phyloP scores from a whole-genome alignment of 2,329 filamentous ascomycete genomes.

The Aspergillus brunneoviolaceus region DNA sequence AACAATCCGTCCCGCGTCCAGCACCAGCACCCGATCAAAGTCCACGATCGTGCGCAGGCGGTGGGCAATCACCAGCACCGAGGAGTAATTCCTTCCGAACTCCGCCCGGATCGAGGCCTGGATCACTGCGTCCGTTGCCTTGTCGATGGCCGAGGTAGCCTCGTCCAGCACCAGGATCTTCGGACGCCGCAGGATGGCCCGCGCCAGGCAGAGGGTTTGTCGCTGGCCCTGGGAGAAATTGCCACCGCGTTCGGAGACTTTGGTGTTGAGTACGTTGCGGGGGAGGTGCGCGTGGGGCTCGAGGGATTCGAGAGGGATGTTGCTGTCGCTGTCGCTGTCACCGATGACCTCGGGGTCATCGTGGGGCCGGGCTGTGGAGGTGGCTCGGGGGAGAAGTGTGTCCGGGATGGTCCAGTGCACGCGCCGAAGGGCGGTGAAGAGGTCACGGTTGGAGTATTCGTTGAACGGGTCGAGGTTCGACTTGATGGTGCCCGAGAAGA shows the following conservation, averaged over 20 bases:
- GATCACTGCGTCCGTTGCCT: slow-evolving; percentile 70
- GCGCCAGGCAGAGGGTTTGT: slow-evolving; percentile 25
- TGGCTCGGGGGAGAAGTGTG: background rate
- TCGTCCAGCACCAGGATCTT: slow-evolving; percentile 78
- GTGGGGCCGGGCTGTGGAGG: background rate
- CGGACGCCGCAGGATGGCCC: slow-evolving; percentile 62
- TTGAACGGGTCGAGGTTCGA: slow-evolving; percentile 1
- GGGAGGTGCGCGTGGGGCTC: background rate
- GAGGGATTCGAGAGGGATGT: background rate
- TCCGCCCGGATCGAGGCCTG: slow-evolving; percentile 70
- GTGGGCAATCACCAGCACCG: slow-evolving; percentile 72
- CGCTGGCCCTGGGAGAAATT: slow-evolving; percentile 47
- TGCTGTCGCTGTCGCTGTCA: background rate
- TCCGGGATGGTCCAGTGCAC: slow-evolving; percentile 58
- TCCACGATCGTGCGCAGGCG: slow-evolving; percentile 72
- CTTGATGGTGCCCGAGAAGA: background rate
- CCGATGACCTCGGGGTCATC: background rate
- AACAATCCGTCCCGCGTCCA: slow-evolving; percentile 64
- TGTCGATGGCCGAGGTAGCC: slow-evolving; percentile 74
- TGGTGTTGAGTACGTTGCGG: slow-evolving; percentile 37
- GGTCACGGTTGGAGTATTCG: slow-evolving; percentile 61
- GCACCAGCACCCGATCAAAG: slow-evolving; percentile 70
- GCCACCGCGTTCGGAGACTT: slow-evolving; percentile 68
- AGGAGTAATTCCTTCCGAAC: slow-evolving; percentile 58
- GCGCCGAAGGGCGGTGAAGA: slow-evolving; percentile 65